A percentile compares a stretch with the other conserved stretches of the same genome.
phyloP scores from a whole-genome alignment of 352 stramenopile species.

The Thraustotheca clavata region DNA sequence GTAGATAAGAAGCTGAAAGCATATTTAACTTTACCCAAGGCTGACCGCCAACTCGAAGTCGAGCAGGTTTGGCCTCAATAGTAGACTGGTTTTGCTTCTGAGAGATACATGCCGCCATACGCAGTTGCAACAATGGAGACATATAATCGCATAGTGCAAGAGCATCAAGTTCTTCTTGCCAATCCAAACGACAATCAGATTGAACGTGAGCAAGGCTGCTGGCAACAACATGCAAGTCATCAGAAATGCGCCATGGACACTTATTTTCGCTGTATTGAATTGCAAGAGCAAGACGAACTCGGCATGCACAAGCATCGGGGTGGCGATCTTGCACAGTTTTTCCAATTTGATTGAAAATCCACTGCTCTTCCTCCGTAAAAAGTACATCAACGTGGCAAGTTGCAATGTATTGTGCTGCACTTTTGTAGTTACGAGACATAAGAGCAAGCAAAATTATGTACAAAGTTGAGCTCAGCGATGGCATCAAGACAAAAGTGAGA shows the following conservation, averaged over 20 bases:
- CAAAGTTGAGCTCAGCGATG: constrained; percentile 93
- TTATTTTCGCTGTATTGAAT: constrained; percentile 89
- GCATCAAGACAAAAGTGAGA: constrained; percentile 90
- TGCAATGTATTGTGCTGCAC: constrained; percentile 94
- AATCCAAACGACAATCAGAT: constrained; percentile 87
- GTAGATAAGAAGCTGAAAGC: constrained; percentile 65
- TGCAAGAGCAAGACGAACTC: constrained; percentile 81
- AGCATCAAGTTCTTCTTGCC: constrained; percentile 92
- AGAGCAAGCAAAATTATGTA: constrained; percentile 98
- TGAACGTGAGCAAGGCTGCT: constrained; percentile 86
- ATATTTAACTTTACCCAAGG: constrained; percentile 79
- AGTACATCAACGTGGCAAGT: constrained; percentile 94
- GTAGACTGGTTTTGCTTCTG: constrained; percentile 21
- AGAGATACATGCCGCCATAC: constrained; percentile 55
- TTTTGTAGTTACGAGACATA: constrained; percentile 90
- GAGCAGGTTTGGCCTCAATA: constrained; percentile 56
- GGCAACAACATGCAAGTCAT: constrained; percentile 84
- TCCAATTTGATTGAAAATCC: constrained; percentile 95
- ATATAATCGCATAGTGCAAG: constrained; percentile 63
- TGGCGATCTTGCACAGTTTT: constrained; percentile 93
- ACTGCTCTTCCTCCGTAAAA: constrained; percentile 93
- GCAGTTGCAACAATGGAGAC: constrained; percentile 51
- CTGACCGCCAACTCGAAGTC: constrained; percentile 67
- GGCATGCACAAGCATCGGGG: constrained; percentile 93
- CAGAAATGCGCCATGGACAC: constrained; percentile 77